Evolutionary conservation across 176 grass and related monocot species (phyloP), one percentile per base, ranked within the genome.

Genomic region (Oryza meyeriana): DNA sequence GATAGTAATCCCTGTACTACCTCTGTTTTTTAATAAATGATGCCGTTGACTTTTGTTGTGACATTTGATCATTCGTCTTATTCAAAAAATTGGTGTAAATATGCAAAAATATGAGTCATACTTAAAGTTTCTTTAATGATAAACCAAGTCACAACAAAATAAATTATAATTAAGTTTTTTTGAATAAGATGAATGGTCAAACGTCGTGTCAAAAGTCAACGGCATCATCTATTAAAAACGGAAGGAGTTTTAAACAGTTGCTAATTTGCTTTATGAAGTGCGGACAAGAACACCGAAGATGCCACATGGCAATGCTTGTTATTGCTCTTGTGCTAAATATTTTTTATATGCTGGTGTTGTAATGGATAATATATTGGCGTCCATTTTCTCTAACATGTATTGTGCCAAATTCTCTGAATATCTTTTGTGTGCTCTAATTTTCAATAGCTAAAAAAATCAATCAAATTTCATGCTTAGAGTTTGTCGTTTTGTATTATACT

Each of bases 401-500:
- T 66, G 55, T 82, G 40, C 61, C 70, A 64, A 52, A 64, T 40
- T 71, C 17, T 52, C 27, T 66, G 12, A 40, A 10, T 44, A 63
- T 10, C 25, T 66, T 80, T 20, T 47, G n/a, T 33, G 12, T 67
- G n/a, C 75, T 47, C 32, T 20, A 5, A 64, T 57, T 70, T 76
- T 57, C 16, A 61, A n/a, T 73, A 34, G 25, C 33, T 59, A 66
- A 45, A 65, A 28, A 29, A 57, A 42, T 65, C n/a, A 12, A 57
- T 61, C n/a, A 52, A 81, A 59, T 45, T 78, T 29, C 30, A 26
- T 83, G 29, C 74, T 82, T 31, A 80, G 35, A 57, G 35, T 75
- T 7, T 2, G 14, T 45, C 10, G 11, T 77, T 36, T 74, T 35
- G 36, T 16, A 48, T 86, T 87, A 10, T 24, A 66, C 52, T 86